phyloP scores from a whole-genome alignment of 129 eudicot species.

The Flaveria ramosissima region DNA sequence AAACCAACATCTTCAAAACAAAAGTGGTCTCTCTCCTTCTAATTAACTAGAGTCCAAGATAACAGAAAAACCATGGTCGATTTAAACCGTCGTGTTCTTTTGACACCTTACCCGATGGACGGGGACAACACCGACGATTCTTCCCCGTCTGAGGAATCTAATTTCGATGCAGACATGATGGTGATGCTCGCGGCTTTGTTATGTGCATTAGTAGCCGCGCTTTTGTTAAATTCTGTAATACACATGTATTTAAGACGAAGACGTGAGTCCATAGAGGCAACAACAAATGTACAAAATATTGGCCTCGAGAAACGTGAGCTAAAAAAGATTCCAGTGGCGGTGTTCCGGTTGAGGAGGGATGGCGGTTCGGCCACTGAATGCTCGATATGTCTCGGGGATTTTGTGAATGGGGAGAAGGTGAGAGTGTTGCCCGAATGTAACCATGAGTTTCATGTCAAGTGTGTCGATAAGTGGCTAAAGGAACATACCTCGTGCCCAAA shows the following conservation, averaged over 20 bases:
- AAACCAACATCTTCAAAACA: conserved; percentile 17
- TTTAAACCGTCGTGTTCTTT: conserved; percentile 29
- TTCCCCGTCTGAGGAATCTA: conserved; percentile 29
- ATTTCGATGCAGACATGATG: conserved; percentile 61
- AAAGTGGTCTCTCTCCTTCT: not conserved
- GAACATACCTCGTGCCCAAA: conserved; percentile 62
- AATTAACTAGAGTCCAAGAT: not conserved
- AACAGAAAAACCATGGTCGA: conserved; percentile 18
- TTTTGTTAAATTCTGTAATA: conserved; percentile 47
- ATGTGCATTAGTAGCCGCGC: conserved; percentile 50
- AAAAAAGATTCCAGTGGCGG: conserved; percentile 45
- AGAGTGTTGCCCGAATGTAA: conserved; percentile 55
- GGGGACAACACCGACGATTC: conserved; percentile 22
- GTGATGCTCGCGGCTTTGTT: conserved; percentile 56
- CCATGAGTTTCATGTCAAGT: conserved; percentile 62
- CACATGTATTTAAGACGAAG: conserved; percentile 48
- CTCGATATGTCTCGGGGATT: conserved; percentile 62
- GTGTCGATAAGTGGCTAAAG: conserved; percentile 61
- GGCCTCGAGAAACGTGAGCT: conserved; percentile 54
- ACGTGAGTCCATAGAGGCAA: conserved; percentile 37
- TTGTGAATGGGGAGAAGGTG: conserved; percentile 51
- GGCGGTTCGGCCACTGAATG: conserved; percentile 36
- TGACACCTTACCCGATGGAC: conserved; percentile 4
- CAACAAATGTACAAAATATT: conserved; percentile 32
- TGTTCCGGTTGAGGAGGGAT: conserved; percentile 31